Conservation (phyloP, 2,329 filamentous ascomycete genomes). For the Thermochaetoides dissita region DNA sequence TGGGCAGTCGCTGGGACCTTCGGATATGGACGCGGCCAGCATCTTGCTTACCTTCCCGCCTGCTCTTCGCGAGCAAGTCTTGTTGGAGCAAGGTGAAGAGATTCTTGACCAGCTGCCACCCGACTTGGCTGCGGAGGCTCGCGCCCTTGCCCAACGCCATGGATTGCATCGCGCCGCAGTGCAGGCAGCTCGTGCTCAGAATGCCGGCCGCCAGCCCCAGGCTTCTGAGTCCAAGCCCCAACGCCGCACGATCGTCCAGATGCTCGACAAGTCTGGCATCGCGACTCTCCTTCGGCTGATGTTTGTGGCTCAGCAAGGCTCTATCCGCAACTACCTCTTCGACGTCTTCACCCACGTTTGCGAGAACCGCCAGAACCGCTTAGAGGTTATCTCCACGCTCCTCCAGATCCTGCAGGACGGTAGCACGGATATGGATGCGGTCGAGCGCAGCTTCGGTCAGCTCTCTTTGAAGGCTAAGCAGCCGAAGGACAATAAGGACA, state of each 20-base stretch:
- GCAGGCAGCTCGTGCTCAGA: constrained; percentile 7
- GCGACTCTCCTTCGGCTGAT: constrained; percentile 95
- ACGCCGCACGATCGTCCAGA: constrained; percentile 76
- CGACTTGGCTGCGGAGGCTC: constrained; percentile 74
- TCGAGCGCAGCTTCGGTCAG: constrained; percentile 90
- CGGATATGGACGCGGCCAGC: constrained; percentile 82
- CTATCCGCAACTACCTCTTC: constrained; percentile 70
- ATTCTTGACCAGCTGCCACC: constrained; percentile 72
- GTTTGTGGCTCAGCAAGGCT: constrained; percentile 89
- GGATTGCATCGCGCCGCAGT: constrained; percentile 15
- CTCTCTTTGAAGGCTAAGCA: constrained; percentile 84
- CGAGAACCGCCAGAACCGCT: constrained; percentile 88
- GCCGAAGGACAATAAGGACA: constrained; percentile 45
- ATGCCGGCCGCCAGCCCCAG: constrained; percentile 14
- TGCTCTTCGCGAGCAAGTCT: constrained; percentile 67
- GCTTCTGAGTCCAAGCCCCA: constrained; percentile 47
- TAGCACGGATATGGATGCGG: constrained; percentile 79
- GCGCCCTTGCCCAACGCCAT: constrained; percentile 44
- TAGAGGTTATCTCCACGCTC: constrained; percentile 84
- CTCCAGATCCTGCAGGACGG: constrained; percentile 92
- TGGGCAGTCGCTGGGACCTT: constrained; percentile 34
- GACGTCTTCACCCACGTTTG: constrained; percentile 82
- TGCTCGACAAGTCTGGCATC: constrained; percentile 91
- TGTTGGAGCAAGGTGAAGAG: constrained; percentile 85
- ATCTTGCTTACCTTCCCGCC: constrained; percentile 86